A percentile compares a stretch with the other conserved stretches of the same genome.
These are phyloP conservation scores for Antarctomyces pellizariae DNA, from an alignment of 495 filamentous ascomycete genomes.

Conservation along the genomic window DNA sequence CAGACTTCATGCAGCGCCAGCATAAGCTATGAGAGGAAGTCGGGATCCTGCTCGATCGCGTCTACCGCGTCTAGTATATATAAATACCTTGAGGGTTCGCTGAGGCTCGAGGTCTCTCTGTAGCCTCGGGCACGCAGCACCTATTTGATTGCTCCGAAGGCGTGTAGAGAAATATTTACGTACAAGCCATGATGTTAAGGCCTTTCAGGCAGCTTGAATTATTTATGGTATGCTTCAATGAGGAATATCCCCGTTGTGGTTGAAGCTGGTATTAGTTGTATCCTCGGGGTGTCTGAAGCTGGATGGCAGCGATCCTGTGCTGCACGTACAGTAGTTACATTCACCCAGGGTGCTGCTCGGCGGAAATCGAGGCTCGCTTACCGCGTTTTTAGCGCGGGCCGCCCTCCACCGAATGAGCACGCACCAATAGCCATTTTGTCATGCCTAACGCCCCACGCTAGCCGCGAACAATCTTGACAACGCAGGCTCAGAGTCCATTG, in stretches of 20 bases:
- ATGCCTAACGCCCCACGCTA: too few relatives aligned
- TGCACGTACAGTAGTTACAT: slow-evolving; percentile 1
- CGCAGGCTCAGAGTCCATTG: too few relatives aligned
- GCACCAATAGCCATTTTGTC: too few relatives aligned
- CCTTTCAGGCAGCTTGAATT: slow-evolving; percentile 9
- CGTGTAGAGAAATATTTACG: slow-evolving; percentile 11
- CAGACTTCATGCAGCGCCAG: not conserved
- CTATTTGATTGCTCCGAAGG: slow-evolving; percentile 1
- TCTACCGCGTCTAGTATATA: too few relatives aligned
- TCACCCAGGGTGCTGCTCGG: not conserved
- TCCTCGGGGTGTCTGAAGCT: not conserved
- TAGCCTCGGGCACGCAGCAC: not conserved
- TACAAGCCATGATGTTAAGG: slow-evolving; percentile 20
- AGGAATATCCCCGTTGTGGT: slow-evolving; percentile 1
- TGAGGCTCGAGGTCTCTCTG: not conserved
- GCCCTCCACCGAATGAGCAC: too few relatives aligned
- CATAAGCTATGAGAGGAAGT: not conserved
- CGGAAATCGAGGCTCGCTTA: not conserved
- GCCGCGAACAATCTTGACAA: too few relatives aligned
- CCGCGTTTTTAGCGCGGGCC: too few relatives aligned
- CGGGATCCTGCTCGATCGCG: too few relatives aligned
- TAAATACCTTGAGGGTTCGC: too few relatives aligned
- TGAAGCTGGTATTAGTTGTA: not conserved
- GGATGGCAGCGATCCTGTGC: too few relatives aligned
- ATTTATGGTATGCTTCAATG: not conserved